Conservation (phyloP, 306 rosid genomes). For the Canavalia ensiformis region DNA sequence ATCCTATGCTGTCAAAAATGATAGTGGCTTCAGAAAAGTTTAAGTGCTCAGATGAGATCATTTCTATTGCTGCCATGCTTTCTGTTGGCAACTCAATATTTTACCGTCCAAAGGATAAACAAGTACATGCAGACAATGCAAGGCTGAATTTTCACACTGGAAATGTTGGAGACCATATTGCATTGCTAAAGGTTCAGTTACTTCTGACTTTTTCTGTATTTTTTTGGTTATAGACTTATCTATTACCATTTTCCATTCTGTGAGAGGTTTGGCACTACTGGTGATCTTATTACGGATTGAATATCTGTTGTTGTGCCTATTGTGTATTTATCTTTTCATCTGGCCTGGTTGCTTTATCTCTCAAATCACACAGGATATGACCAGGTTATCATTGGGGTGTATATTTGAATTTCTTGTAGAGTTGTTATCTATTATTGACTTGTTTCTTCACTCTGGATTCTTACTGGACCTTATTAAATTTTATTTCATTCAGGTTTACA, state of each 20-base stretch:
- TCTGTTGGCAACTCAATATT: slow-evolving; percentile 92
- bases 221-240: slow-evolving; percentile 24
- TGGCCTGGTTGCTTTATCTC: slow-evolving; percentile 8
- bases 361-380: slow-evolving; percentile 8
- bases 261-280: slow-evolving; percentile 21
- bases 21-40: slow-evolving; percentile 92
- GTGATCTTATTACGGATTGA: slow-evolving; percentile 22
- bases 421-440: slow-evolving; percentile 9
- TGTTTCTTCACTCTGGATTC: slow-evolving; percentile 19
- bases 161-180: slow-evolving; percentile 91
- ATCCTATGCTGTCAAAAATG: slow-evolving; percentile 94
- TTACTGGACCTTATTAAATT: slow-evolving; percentile 10
- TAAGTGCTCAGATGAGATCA: slow-evolving; percentile 88
- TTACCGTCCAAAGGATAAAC: slow-evolving; percentile 98
- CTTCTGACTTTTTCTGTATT: slow-evolving; percentile 20
- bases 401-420: neutral
- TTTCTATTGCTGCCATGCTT: slow-evolving; percentile 93
- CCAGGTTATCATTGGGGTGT: slow-evolving; percentile 6
- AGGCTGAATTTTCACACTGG: slow-evolving; percentile 91
- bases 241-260: slow-evolving; percentile 28
- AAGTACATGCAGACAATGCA: slow-evolving; percentile 97
- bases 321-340: slow-evolving; percentile 28
- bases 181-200: slow-evolving; percentile 77
- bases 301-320: slow-evolving; percentile 17
- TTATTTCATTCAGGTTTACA: slow-evolving; percentile 68